phyloP scores from a whole-genome alignment of 768 basidiomycete species.

The Neoboletus subvelutipes region DNA sequence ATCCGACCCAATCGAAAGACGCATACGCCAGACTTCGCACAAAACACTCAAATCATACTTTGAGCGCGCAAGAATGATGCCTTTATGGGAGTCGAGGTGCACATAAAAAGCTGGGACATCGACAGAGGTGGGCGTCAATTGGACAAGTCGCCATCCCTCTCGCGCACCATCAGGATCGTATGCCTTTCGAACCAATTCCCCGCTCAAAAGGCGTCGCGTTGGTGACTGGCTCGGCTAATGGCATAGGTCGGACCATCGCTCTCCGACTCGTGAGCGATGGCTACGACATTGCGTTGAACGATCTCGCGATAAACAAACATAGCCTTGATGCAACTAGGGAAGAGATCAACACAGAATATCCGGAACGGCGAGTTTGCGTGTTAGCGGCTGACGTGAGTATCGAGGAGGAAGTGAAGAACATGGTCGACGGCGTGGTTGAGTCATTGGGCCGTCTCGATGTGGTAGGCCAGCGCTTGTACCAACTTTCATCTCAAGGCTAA shows the following conservation, averaged over 20 bases:
- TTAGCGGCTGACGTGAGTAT: slow-evolving; percentile 27
- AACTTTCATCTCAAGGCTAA: slow-evolving; percentile 1
- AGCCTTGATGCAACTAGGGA: slow-evolving; percentile 15
- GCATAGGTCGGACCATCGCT: slow-evolving; percentile 37
- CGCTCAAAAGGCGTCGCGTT: slow-evolving; percentile 30
- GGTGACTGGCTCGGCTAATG: slow-evolving; percentile 33
- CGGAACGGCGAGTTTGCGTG: slow-evolving; percentile 8
- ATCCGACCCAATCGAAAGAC: background rate
- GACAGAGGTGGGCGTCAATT: background rate
- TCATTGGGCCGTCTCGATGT: slow-evolving; percentile 35
- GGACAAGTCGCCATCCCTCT: background rate
- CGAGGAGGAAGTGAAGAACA: slow-evolving; percentile 32
- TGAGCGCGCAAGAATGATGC: background rate
- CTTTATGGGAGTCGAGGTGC: background rate
- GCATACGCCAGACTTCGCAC: background rate
- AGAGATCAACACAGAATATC: slow-evolving; percentile 13
- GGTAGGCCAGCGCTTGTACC: slow-evolving; percentile 17
- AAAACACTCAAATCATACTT: background rate
- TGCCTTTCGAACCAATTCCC: slow-evolving; percentile 6
- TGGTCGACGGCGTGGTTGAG: slow-evolving; percentile 27
- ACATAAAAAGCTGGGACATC: slow-evolving; percentile 1
- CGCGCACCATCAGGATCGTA: background rate
- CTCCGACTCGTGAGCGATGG: slow-evolving; percentile 38
- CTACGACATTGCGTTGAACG: slow-evolving; percentile 36
- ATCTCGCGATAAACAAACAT: slow-evolving; percentile 25